phyloP scores from a whole-genome alignment of 768 basidiomycete genomes.

The Pleurotus eryngii region DNA sequence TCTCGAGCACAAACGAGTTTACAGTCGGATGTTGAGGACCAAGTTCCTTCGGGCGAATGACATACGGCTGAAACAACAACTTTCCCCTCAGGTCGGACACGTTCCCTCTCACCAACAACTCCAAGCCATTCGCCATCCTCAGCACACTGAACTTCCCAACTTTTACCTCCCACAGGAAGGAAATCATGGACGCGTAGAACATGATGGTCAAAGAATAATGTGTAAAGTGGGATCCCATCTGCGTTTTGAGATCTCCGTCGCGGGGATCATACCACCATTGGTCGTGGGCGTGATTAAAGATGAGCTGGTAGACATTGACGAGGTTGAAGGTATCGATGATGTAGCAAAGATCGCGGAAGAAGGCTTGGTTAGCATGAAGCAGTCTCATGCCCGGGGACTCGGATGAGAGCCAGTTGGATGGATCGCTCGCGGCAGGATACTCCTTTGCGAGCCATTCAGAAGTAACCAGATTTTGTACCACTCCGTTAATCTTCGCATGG shows the following conservation, averaged over 20 bases:
- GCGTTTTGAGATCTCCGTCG: not conserved
- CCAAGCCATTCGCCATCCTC: not conserved
- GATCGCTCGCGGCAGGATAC: not conserved
- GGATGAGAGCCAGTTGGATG: not conserved
- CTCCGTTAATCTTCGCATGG: not conserved
- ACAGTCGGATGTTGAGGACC: not conserved
- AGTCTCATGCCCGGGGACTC: not conserved
- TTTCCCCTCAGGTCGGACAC: not conserved
- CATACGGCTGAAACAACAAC: not conserved
- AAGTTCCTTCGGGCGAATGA: not conserved
- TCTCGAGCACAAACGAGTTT: not conserved
- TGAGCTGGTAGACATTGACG: not conserved
- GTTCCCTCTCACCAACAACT: not conserved
- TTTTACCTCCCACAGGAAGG: not conserved
- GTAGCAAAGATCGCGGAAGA: slow-evolving; percentile 7
- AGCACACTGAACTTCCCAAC: not conserved
- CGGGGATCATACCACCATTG: not conserved
- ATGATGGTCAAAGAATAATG: not conserved
- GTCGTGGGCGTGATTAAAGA: not conserved
- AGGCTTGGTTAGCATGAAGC: not conserved
- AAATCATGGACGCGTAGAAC: not conserved
- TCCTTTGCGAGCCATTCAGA: not conserved
- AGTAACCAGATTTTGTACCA: not conserved
- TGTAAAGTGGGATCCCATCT: not conserved
- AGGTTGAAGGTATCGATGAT: not conserved